phyloP scores from a whole-genome alignment of 495 filamentous ascomycete genomes.

The Neurospora terricola region DNA sequence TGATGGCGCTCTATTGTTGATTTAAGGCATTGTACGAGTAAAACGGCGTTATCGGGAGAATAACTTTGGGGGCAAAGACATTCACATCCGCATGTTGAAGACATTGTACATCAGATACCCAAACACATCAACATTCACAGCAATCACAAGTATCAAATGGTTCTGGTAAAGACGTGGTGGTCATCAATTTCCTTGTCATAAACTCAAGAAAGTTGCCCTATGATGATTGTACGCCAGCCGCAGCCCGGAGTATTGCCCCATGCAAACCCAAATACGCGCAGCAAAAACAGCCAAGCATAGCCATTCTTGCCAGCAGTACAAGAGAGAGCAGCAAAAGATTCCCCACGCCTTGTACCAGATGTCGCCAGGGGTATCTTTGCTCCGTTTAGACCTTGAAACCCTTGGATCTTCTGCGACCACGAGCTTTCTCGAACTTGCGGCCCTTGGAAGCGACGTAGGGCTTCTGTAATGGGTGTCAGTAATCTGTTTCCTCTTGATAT shows the following conservation, averaged over 20 bases:
- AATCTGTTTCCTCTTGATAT: neutral
- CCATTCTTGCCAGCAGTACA: neutral
- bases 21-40: neutral
- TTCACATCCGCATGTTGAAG: neutral
- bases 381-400: slow-evolving; percentile 94
- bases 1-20: neutral
- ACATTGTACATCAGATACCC: neutral
- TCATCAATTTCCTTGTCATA: neutral
- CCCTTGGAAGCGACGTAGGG: slow-evolving; percentile 96
- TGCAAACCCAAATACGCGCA: neutral
- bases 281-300: neutral
- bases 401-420: slow-evolving; percentile 89
- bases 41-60: neutral
- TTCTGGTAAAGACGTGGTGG: neutral
- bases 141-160: neutral
- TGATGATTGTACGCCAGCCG: neutral
- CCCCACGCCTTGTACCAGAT: slow-evolving; percentile 8
- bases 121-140: neutral
- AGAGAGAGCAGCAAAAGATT: slow-evolving; percentile 6
- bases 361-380: slow-evolving; percentile 11
- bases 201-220: neutral
- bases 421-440: slow-evolving; percentile 96
- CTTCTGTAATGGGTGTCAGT: slow-evolving; percentile 51
- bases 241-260: neutral
- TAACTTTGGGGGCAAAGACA: neutral